These are phyloP conservation scores for Camelina sativa DNA, from an alignment of 345 rosid species.

Conservation along the genomic window DNA sequence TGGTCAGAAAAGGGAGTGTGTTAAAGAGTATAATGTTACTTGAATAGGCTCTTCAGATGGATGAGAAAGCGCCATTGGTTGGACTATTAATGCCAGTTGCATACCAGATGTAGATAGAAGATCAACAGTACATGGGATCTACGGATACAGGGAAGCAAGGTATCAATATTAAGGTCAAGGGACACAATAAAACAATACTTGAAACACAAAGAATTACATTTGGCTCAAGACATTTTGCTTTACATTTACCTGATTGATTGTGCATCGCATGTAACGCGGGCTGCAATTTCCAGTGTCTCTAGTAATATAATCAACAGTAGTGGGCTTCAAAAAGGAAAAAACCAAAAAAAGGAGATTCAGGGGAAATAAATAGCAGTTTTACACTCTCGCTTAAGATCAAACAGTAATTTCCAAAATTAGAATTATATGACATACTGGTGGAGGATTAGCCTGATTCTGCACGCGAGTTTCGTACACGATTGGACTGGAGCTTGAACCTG, in stretches of 20 bases:
- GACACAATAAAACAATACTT: neutral
- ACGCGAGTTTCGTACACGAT: slow-evolving; percentile 41
- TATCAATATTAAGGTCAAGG: slow-evolving; percentile 25
- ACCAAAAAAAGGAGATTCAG: slow-evolving; percentile 32
- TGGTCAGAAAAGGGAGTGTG: slow-evolving; percentile 26
- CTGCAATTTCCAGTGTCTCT: slow-evolving; percentile 95
- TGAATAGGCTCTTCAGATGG: slow-evolving; percentile 96
- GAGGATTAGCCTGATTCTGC: slow-evolving; percentile 74
- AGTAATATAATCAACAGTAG: slow-evolving; percentile 82
- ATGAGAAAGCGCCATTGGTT: slow-evolving; percentile 94
- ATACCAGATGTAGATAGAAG: slow-evolving; percentile 89
- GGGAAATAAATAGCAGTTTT: neutral
- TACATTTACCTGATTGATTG: slow-evolving; percentile 81
- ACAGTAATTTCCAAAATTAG: neutral
- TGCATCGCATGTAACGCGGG: slow-evolving; percentile 97
- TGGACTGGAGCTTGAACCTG: slow-evolving; percentile 45
- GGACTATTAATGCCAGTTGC: slow-evolving; percentile 89
- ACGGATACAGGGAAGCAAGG: slow-evolving; percentile 28
- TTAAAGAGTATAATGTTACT: slow-evolving; percentile 47
- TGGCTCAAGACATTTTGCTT: slow-evolving; percentile 29
- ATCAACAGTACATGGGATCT: slow-evolving; percentile 97
- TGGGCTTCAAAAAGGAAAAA: slow-evolving; percentile 61
- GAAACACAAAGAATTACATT: slow-evolving; percentile 3
- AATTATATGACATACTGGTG: slow-evolving; percentile 42
- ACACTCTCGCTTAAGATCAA: slow-evolving; percentile 10